A percentile compares a stretch with the other conserved stretches of the same genome.
Evolutionary conservation across 306 rosid genomes (phyloP).

Genomic region (Dryas drummondii): DNA sequence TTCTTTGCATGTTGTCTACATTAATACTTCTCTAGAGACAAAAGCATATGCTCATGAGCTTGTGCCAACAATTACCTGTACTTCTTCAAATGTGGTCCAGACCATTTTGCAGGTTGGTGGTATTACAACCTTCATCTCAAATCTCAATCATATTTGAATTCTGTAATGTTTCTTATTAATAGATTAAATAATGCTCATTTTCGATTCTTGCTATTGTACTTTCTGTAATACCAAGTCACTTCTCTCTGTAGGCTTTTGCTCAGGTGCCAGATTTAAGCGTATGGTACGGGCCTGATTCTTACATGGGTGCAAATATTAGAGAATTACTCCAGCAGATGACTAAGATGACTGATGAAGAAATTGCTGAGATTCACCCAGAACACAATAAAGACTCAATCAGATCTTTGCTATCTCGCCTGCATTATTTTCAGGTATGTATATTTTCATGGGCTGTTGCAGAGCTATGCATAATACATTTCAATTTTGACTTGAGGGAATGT

Average conservation of each 20-base stretch:
- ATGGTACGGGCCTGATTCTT: constrained; percentile 95
- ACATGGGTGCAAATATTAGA: constrained; percentile 96
- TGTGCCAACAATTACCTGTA: constrained; percentile 98
- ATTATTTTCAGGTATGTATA: constrained; percentile 62
- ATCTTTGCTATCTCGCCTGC: constrained; percentile 71
- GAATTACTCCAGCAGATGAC: constrained; percentile 82
- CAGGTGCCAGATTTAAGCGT: constrained; percentile 81
- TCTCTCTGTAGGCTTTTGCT: constrained; percentile 71
- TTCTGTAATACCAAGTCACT: neutral
- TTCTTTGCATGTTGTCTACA: constrained; percentile 87
- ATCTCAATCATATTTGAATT: constrained; percentile 2
- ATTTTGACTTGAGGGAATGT: neutral
- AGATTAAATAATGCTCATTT: constrained; percentile 16
- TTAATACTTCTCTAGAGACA: constrained; percentile 86
- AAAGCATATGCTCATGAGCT: constrained; percentile 93
- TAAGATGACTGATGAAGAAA: constrained; percentile 81
- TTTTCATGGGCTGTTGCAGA: constrained; percentile 1
- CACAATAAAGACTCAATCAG: constrained; percentile 67
- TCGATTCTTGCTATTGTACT: neutral
- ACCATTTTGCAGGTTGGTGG: constrained; percentile 81
- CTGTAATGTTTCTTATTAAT: neutral
- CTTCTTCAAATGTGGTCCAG: constrained; percentile 94
- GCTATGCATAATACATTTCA: neutral
- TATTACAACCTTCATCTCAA: constrained; percentile 1
- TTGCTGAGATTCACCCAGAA: constrained; percentile 69